Conservation (phyloP, 768 basidiomycete species). For the Filobasidium wieringae region DNA sequence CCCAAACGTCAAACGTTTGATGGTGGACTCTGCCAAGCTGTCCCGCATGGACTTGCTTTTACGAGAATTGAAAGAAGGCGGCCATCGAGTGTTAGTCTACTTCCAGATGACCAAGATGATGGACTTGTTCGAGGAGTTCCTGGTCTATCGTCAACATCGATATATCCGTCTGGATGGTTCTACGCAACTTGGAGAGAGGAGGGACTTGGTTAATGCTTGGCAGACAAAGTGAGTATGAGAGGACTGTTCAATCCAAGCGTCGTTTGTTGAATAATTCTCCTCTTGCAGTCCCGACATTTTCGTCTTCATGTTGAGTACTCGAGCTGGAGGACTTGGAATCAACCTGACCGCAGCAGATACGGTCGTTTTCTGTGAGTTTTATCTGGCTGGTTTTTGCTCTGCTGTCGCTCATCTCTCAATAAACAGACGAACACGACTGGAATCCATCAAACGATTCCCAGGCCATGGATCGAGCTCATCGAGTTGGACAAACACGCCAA, state of each 20-base stretch:
- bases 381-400: not conserved
- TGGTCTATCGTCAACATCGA: slow-evolving; percentile 92
- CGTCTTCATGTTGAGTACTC: slow-evolving; percentile 78
- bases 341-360: slow-evolving; percentile 59
- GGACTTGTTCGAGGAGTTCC: slow-evolving; percentile 96
- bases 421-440: slow-evolving; percentile 72
- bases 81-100: slow-evolving; percentile 88
- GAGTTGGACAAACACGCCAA: slow-evolving; percentile 89
- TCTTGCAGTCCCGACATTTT: slow-evolving; percentile 67
- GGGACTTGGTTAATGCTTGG: slow-evolving; percentile 99
- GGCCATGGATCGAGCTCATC: slow-evolving; percentile 96
- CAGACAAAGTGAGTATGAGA: slow-evolving; percentile 64
- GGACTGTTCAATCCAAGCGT: not conserved
- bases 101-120: slow-evolving; percentile 99
- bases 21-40: slow-evolving; percentile 93
- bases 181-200: slow-evolving; percentile 84
- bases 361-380: slow-evolving; percentile 61
- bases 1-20: slow-evolving; percentile 84
- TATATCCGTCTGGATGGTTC: slow-evolving; percentile 86
- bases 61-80: slow-evolving; percentile 79
- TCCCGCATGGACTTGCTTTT: slow-evolving; percentile 79
- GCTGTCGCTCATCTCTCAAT: not conserved
- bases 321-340: slow-evolving; percentile 71
- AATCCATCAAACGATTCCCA: slow-evolving; percentile 97
- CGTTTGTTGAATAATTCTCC: not conserved